phyloP scores from a whole-genome alignment of 2,329 filamentous ascomycete species.

The Penicillium sp. region DNA sequence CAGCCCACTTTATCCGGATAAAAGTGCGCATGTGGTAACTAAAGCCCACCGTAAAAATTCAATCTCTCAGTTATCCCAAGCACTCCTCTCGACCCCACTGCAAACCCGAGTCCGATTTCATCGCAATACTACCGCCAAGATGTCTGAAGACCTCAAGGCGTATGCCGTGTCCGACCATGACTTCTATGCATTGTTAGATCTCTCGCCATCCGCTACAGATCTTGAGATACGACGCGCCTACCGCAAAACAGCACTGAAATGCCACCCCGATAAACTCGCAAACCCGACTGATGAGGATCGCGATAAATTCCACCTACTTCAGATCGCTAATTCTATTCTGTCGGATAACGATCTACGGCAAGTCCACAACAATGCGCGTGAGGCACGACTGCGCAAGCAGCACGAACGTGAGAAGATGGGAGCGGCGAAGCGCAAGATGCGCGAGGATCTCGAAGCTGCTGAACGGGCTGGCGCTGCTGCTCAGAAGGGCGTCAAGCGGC shows the following conservation, averaged over 20 bases:
- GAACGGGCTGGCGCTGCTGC: constrained; percentile 59
- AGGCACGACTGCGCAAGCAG: constrained; percentile 71
- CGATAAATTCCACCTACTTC: constrained; percentile 81
- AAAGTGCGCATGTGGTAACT: background rate
- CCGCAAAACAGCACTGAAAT: constrained; percentile 81
- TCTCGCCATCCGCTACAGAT: constrained; percentile 67
- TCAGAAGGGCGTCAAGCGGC: constrained; percentile 61
- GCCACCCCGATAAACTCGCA: constrained; percentile 90
- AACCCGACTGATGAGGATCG: constrained; percentile 69
- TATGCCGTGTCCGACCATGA: constrained; percentile 68
- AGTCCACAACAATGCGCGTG: constrained; percentile 77
- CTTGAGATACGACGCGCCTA: constrained; percentile 83
- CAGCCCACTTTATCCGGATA: no score
- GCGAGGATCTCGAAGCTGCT: constrained; percentile 81
- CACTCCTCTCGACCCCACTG: no score
- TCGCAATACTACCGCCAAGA: constrained; percentile 27
- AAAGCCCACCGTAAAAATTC: background rate
- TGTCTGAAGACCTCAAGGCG: constrained; percentile 55
- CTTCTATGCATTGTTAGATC: constrained; percentile 76
- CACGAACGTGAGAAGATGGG: constrained; percentile 75
- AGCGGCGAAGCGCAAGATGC: constrained; percentile 73
- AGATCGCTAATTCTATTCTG: constrained; percentile 84
- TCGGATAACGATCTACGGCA: constrained; percentile 70
- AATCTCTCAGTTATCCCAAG: background rate
- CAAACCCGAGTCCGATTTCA: no score